Base-by-base conservation (phyloP, 495 filamentous ascomycete species). In the Talaromyces thailandensis region DNA sequence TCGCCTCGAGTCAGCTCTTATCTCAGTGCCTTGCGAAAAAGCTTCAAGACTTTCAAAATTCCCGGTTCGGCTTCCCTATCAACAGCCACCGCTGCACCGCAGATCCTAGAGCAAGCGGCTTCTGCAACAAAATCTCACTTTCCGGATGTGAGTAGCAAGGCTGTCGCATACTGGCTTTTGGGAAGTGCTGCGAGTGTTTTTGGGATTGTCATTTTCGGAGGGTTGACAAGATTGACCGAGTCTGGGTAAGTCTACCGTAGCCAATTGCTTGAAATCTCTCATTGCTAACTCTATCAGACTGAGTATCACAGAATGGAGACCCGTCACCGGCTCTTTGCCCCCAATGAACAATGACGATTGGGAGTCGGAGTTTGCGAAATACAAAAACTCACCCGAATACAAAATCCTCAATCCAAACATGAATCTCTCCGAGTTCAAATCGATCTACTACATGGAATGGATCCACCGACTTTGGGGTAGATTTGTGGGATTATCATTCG, bases 381-480 rank as follows among this genome's bases (percentile, higher is more conserved):
- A 98, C 79, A 84, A 86, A 48, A 83, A 86, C 23, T 95, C 91
- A 2, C 94, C 94, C 60, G 94, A 98, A 75, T 98, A 90, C 79
- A 84, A 88, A 67, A 82, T 90, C 29, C 79, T 98, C 53, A 98
- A 98, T 76, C 84, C 92, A 21, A 82, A 91, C 69, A 98, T 98
- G 94, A 87, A 78, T 31, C 76, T 98, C 32, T 82, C 84, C 32
- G 95, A 97, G 69, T 98, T 96, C 77, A 96, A 98, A 73, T 89
- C 91, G 73, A 98, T 98, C 64, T 98, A 98, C 81, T 98, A 87
- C 73, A 98, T 98, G 95, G 94, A 98, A 81, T 98, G 95, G 95
- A 86, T 88, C 4, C 94, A 98, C 75, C 85, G 94, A 18, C 83
- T 96, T 50, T 97, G 94, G 92, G 94, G 95, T n/a, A 85, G 94